These are phyloP conservation scores for Claviceps fusiformis DNA, from an alignment of 2,329 filamentous ascomycete genomes.

Conservation along the genomic window DNA sequence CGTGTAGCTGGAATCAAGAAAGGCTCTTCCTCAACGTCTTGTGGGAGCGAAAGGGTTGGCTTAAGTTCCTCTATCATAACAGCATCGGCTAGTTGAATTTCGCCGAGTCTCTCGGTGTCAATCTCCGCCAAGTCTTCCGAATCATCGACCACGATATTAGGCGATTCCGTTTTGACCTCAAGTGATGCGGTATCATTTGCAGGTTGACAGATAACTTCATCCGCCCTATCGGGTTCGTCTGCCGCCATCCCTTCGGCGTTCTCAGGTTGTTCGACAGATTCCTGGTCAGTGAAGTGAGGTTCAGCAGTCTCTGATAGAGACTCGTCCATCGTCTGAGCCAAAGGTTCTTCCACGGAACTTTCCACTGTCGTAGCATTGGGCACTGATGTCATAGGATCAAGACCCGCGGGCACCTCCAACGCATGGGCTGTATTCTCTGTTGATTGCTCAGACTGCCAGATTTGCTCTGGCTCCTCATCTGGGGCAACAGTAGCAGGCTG, in stretches of 20 bases:
- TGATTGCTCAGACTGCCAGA: not conserved
- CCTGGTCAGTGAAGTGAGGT: not conserved
- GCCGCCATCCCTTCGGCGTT: not conserved
- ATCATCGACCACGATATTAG: not conserved
- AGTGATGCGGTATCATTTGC: not conserved
- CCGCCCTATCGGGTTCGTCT: not conserved
- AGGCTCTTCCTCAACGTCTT: not conserved
- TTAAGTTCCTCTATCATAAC: not conserved
- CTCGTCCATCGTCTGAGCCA: not conserved
- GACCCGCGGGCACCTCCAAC: not conserved
- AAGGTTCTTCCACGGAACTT: not conserved
- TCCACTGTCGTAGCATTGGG: not conserved
- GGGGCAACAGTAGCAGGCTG: not conserved
- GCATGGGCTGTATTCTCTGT: not conserved
- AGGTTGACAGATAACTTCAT: not conserved
- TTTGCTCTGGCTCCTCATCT: not conserved
- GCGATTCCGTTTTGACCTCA: no score
- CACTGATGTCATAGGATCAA: not conserved
- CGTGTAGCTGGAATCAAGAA: not conserved
- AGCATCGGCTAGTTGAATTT: not conserved
- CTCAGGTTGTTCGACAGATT: not conserved
- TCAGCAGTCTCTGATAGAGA: not conserved
- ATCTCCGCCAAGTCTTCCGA: not conserved
- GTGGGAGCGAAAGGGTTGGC: not conserved
- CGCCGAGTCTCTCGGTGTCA: not conserved